Conservation (phyloP, 2,329 filamentous ascomycete genomes). For the Chrysoporthe deuterocubensis region DNA sequence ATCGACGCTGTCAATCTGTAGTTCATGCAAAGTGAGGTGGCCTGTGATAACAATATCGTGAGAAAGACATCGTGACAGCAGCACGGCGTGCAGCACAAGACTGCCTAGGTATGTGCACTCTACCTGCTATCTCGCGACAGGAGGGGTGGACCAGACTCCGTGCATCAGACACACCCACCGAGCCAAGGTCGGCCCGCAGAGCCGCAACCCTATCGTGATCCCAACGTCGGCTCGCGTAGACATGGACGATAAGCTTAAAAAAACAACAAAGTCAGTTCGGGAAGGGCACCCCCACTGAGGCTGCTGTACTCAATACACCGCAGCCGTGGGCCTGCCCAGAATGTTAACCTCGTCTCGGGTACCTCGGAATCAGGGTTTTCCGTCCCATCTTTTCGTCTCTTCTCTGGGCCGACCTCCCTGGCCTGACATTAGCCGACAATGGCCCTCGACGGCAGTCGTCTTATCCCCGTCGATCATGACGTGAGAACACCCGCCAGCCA, state of each 20-base stretch:
- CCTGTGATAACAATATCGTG: not conserved
- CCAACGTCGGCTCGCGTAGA: not conserved
- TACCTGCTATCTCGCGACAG: not conserved
- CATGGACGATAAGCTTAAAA: not conserved
- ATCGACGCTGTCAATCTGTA: not conserved
- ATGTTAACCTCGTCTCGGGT: not conserved
- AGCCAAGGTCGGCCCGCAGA: conserved; percentile 16
- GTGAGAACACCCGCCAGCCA: conserved; percentile 4
- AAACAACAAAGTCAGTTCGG: not conserved
- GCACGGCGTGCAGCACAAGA: not conserved
- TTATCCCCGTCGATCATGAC: conserved; percentile 20
- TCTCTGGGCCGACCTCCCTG: not conserved
- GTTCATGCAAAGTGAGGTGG: not conserved
- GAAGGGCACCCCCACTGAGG: too few relatives aligned
- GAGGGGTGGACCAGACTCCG: not conserved
- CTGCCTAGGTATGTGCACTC: not conserved
- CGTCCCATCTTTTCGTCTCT: conserved; percentile 3
- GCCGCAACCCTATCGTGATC: conserved; percentile 14
- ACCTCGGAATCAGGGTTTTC: not conserved
- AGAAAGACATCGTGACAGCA: not conserved
- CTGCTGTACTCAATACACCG: too few relatives aligned
- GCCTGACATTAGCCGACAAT: conserved; percentile 4
- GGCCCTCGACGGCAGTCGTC: conserved; percentile 14
- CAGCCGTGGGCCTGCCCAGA: not conserved
- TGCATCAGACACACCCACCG: conserved; percentile 4